Conservation (phyloP, 2,329 filamentous ascomycete genomes). For the Aspergillus ochraceoroseus region DNA sequence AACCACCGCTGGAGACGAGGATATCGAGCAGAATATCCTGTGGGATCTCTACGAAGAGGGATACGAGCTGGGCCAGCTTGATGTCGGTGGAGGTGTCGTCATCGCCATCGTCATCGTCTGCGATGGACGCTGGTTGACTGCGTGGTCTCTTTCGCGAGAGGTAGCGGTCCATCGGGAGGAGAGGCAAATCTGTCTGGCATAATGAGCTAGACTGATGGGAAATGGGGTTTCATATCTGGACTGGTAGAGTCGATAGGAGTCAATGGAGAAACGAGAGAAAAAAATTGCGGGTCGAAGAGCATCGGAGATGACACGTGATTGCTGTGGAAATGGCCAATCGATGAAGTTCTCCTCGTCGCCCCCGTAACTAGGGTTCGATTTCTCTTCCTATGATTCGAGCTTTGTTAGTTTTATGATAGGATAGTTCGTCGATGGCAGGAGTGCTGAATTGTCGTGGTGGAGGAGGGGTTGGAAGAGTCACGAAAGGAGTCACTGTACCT, state of each 20-base stretch:
- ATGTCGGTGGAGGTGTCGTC: slow-evolving; percentile 80
- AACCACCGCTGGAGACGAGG: slow-evolving; percentile 71
- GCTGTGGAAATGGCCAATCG: no score
- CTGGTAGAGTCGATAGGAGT: background rate
- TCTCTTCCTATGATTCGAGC: no score
- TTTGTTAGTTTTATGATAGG: no score
- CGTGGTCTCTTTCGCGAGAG: slow-evolving; percentile 36
- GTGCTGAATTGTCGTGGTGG: no score
- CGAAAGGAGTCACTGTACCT: no score
- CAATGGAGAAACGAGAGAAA: background rate
- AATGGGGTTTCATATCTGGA: no score
- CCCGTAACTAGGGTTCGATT: no score
- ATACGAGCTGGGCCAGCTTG: slow-evolving; percentile 78
- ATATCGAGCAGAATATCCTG: slow-evolving; percentile 70
- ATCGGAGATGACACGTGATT: slow-evolving; percentile 21
- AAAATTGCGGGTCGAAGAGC: no score
- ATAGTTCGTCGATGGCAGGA: no score
- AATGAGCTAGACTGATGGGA: slow-evolving; percentile 3
- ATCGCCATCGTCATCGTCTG: slow-evolving; percentile 6
- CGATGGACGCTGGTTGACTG: slow-evolving; percentile 11
- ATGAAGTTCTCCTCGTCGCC: no score
- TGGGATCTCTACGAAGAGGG: slow-evolving; percentile 61
- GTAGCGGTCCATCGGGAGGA: slow-evolving; percentile 40
- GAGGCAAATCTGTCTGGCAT: slow-evolving; percentile 17
- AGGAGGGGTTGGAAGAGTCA: no score